Percentiles rank a stretch among this genome's conserved stretches.
Conservation (phyloP, 176 grass and related monocot species). For the Puya raimondii region DNA sequence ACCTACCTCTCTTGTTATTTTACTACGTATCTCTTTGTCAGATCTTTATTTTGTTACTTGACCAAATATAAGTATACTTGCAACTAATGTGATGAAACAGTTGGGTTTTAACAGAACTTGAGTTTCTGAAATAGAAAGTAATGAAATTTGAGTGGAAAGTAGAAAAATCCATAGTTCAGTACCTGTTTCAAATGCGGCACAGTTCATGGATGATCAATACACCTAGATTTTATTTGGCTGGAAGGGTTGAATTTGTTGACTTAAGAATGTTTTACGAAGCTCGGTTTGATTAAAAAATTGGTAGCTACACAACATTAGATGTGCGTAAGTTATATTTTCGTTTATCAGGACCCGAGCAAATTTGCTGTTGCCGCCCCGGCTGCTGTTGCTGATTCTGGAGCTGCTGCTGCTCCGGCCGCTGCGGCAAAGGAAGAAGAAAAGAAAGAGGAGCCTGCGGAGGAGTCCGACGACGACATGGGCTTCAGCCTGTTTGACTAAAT, state of each 20-base stretch:
- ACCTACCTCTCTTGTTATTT: too few species aligned
- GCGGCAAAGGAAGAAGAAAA: constrained; percentile 46
- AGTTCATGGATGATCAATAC: too few species aligned
- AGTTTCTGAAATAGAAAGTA: too few species aligned
- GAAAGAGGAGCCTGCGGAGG: constrained; percentile 50
- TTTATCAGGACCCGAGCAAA: constrained; percentile 62
- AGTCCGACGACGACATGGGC: constrained; percentile 59
- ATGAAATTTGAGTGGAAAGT: too few species aligned
- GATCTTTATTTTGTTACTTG: background rate
- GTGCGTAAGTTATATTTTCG: background rate
- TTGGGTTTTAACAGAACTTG: too few species aligned
- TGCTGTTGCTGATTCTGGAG: constrained; percentile 27
- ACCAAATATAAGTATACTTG: too few species aligned
- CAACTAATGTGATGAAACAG: too few species aligned
- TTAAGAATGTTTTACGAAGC: background rate
- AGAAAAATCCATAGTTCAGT: too few species aligned
- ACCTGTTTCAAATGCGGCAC: too few species aligned
- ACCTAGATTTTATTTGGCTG: too few species aligned
- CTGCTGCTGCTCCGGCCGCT: constrained; percentile 15
- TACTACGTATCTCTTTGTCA: background rate
- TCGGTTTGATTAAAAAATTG: background rate
- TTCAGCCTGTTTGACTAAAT: constrained; percentile 64
- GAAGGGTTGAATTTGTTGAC: too few species aligned
- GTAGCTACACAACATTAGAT: background rate
- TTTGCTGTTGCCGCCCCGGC: constrained; percentile 40